Base-by-base conservation (phyloP, 768 basidiomycete species). In the Leucogyrophana mollusca region DNA sequence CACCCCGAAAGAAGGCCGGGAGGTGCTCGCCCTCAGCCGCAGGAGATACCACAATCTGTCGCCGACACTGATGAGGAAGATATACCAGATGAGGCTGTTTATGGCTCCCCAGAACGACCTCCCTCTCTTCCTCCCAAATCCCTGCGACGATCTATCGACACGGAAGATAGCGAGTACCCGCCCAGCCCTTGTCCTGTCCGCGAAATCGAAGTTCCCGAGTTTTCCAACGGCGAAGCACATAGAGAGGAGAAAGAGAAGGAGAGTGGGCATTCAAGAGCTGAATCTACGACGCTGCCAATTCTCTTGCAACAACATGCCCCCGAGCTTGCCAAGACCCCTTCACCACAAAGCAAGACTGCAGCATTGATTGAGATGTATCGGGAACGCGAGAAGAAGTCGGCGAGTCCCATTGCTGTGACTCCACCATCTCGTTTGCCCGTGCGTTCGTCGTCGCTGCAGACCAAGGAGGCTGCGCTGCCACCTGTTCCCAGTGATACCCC, bases 291-390 rank as follows among this genome's bases (percentile, higher is more conserved):
- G n/a, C 50, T 67, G 21, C 66, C 63, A 1, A 36, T 46, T 20
- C 16, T 53, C 17, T 33, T 30, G 11, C 48, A 48, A 20, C 10
- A 41, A 34, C 7, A 37, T 37, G 43, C 34, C 24, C 32, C 53
- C 11, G 52, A 65, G 27, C 24, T 33, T 11, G 34, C 45, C 10
- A 52, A 23, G 24, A 65, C 58, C 33, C 41, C 61, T 38, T 42
- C 56, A 14, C 47, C 69, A 11, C 42, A 27, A 14, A 82, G 81
- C 69, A 86, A 83, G 67, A 89, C 88, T 1, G 82, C 86, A 3
- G 78, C 83, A 2, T 72, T 92, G 41, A 92, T 91, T 54, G 87
- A 90, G 62, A 87, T 92, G 87, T 92, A 90, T 56, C 80, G 87
- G 41, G 85, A 91, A 67, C 57, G 59, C 58, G 87, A 82, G 71